phyloP scores from a whole-genome alignment of 345 rosid species.

The Rhizophora mangle region DNA sequence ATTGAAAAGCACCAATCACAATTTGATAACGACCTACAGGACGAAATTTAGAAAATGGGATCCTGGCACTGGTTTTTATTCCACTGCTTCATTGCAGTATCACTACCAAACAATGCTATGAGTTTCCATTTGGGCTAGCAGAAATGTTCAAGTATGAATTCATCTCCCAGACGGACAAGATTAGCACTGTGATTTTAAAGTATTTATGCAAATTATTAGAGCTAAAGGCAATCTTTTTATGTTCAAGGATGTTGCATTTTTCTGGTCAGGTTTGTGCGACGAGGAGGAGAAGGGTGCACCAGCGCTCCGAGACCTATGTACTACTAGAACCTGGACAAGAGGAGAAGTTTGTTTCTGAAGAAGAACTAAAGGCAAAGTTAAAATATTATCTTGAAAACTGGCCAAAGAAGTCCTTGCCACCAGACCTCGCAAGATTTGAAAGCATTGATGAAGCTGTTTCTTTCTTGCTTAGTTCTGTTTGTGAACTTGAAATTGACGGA shows the following conservation, averaged over 20 bases:
- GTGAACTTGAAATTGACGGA: constrained; percentile 81
- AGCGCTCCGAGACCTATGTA: constrained; percentile 65
- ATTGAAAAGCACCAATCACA: no score
- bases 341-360: constrained; percentile 69
- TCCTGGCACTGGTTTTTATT: no score
- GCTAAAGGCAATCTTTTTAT: no score
- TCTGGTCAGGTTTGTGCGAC: constrained; percentile 37
- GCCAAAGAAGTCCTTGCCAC: constrained; percentile 64
- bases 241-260: neutral
- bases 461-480: constrained; percentile 59
- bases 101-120: no score
- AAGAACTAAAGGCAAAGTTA: constrained; percentile 63
- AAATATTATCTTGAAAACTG: constrained; percentile 70
- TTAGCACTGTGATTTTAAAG: no score
- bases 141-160: no score
- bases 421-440: constrained; percentile 67
- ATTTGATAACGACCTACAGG: no score
- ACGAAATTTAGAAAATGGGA: no score
- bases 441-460: constrained; percentile 65
- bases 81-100: no score
- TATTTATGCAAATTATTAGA: no score
- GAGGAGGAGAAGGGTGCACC: constrained; percentile 57
- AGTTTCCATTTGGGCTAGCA: no score
- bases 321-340: constrained; percentile 76
- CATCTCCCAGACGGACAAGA: no score